Evolutionary conservation across 1,284 basidiomycete species (phyloP), one percentile per base, ranked within the genome.

Genomic region (Inonotus obliquus): DNA sequence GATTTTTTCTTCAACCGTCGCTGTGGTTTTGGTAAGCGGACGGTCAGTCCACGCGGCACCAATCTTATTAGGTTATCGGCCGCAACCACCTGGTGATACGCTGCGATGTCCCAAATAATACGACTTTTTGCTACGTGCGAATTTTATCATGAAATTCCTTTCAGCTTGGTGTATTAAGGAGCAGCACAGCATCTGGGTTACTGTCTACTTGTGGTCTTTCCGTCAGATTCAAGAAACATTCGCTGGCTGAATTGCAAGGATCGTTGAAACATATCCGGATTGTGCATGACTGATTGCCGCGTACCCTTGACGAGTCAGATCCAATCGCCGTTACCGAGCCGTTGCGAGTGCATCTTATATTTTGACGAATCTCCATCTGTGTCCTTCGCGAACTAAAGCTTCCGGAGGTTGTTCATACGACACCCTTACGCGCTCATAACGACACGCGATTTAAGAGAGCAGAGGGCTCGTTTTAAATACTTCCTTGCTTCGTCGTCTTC

Each of bases 31-130:
- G 32, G 35, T 58, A 51, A 27, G 19, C 47, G 32, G 37, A 48
- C 3, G 14, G 29, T 9, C 55, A 45, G 55, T 1, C 39, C 29
- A 47, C 44, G 55, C 56, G 56, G 56, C 45, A 49, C 27, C 47
- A 58, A 51, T 58, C 56, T 58, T 58, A 58, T 58, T 49, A 57
- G 56, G 38, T 57, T 57, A 57, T 57, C 56, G 41, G 49, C 25
- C 49, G 49, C 27, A 51, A 51, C 49, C 25, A 27, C 27, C 14
- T n/a, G 35, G 23, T n/a, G 48, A 23, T 52, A 35, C 23, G 23
- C 7, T 29, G 49, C 13, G 23, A 51, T 51, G 51, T 13, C 32
- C 27, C 25, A 52, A 27, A 10, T 1, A 21, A 44, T 44, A 5
- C 41, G 19, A 21, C 10, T 21, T n/a, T 44, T 44, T 44, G 41